These are phyloP conservation scores for Aspergillus melleus DNA, from an alignment of 2,329 filamentous ascomycete genomes.

Conservation along the genomic window DNA sequence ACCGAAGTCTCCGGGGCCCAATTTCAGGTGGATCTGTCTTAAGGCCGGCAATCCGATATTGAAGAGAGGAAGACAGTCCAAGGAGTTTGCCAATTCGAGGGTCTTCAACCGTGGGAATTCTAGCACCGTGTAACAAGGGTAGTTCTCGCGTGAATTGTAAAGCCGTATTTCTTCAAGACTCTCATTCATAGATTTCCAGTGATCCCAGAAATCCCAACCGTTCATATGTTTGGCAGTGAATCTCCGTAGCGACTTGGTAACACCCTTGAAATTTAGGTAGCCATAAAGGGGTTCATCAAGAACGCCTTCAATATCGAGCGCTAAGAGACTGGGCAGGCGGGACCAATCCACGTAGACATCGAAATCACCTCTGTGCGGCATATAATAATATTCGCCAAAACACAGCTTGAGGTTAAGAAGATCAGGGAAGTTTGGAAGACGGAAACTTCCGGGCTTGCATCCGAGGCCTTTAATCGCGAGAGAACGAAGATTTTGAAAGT, in stretches of 20 bases:
- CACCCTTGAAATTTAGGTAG: not conserved
- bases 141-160: not conserved
- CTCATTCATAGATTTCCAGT: not conserved
- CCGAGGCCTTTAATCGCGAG: not conserved
- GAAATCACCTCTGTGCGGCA: not conserved
- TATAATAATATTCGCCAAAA: not conserved
- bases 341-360: not conserved
- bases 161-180: not conserved
- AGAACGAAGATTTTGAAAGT: not conserved
- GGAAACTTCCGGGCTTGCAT: not conserved
- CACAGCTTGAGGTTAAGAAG: not conserved
- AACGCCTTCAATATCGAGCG: not conserved
- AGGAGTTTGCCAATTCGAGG: not conserved
- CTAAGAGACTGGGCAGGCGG: not conserved
- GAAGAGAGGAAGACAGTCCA: not conserved
- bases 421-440: not conserved
- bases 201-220: not conserved
- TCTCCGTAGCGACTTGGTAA: not conserved
- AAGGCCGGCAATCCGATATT: not conserved
- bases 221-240: not conserved
- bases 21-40: not conserved
- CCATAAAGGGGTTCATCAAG: not conserved
- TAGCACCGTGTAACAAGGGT: not conserved
- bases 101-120: not conserved
- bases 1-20: not conserved